Conservation (phyloP, 129 eudicot species). For the Chrysanthemum lavandulifolium region DNA sequence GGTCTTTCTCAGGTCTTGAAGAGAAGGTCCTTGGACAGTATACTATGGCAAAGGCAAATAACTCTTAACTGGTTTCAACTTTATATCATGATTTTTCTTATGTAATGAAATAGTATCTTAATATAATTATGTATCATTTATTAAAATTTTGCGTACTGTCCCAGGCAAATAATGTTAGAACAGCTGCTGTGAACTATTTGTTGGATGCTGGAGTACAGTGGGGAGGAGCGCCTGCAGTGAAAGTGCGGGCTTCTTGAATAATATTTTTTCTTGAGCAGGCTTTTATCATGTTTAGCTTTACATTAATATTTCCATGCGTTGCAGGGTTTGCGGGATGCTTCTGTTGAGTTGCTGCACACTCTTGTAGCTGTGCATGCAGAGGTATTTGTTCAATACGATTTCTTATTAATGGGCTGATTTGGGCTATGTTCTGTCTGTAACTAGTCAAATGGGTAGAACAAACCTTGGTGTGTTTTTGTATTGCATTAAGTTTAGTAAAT, state of each 20-base stretch:
- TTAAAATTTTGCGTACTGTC: slow-evolving; percentile 13
- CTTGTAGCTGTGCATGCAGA: slow-evolving; percentile 95
- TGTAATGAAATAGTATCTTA: background rate
- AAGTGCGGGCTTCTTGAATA: slow-evolving; percentile 42
- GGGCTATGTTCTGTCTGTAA: background rate
- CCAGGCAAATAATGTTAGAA: slow-evolving; percentile 77
- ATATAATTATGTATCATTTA: background rate
- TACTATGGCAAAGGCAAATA: slow-evolving; percentile 80
- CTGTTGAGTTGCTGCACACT: slow-evolving; percentile 86
- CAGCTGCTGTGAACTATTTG: slow-evolving; percentile 78
- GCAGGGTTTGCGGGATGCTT: slow-evolving; percentile 96
- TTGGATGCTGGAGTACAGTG: slow-evolving; percentile 93
- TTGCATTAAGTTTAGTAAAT: no score
- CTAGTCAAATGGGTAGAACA: slow-evolving; percentile 6
- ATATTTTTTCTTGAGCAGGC: background rate
- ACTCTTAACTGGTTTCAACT: slow-evolving; percentile 1
- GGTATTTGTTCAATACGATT: slow-evolving; percentile 39
- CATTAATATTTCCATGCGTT: slow-evolving; percentile 10
- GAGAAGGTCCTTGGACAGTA: slow-evolving; percentile 91
- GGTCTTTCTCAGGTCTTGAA: slow-evolving; percentile 85
- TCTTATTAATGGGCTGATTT: background rate
- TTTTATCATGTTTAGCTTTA: slow-evolving; percentile 13
- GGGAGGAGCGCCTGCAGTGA: slow-evolving; percentile 92
- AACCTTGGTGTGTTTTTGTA: no score
- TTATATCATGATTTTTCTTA: background rate